These are phyloP conservation scores for Sclerospora graminicola DNA, from an alignment of 352 stramenopile species.

Conservation along the genomic window DNA sequence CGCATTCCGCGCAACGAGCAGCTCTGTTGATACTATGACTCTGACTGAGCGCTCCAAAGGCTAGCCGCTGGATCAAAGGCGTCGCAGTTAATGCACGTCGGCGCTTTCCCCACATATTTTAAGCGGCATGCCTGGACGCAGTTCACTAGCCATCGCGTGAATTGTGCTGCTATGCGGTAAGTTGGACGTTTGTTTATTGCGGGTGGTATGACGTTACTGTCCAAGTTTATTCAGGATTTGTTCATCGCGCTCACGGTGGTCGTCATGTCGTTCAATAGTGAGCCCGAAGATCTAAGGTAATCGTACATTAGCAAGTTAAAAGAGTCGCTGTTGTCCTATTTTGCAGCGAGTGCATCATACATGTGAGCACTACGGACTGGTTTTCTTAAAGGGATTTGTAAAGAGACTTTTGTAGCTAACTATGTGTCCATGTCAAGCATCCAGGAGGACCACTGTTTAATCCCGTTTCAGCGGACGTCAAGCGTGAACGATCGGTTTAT, in stretches of 20 bases:
- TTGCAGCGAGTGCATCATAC: slow-evolving; percentile 59
- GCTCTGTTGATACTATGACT: too few species aligned
- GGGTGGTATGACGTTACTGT: slow-evolving; percentile 72
- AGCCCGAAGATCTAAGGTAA: slow-evolving; percentile 30
- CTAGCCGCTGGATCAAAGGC: too few species aligned
- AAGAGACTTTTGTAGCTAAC: neutral
- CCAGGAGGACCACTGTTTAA: slow-evolving; percentile 67
- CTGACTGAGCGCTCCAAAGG: too few species aligned
- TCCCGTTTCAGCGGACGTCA: slow-evolving; percentile 66
- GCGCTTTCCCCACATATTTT: too few species aligned
- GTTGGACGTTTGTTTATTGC: slow-evolving; percentile 79
- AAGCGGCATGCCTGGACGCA: too few species aligned
- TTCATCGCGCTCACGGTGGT: slow-evolving; percentile 55
- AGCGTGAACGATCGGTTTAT: slow-evolving; percentile 67
- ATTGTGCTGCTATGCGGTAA: too few species aligned
- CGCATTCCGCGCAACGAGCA: too few species aligned
- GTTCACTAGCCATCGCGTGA: too few species aligned
- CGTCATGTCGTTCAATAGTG: slow-evolving; percentile 37
- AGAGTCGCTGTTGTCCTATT: slow-evolving; percentile 57
- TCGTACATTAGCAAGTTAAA: slow-evolving; percentile 69
- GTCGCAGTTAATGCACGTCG: too few species aligned
- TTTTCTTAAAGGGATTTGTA: neutral
- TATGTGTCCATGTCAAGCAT: slow-evolving; percentile 30
- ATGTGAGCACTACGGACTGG: slow-evolving; percentile 28
- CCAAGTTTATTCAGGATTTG: slow-evolving; percentile 75